These are phyloP conservation scores for Puccinia hordei DNA, from an alignment of 1,284 basidiomycete species.

Conservation along the genomic window DNA sequence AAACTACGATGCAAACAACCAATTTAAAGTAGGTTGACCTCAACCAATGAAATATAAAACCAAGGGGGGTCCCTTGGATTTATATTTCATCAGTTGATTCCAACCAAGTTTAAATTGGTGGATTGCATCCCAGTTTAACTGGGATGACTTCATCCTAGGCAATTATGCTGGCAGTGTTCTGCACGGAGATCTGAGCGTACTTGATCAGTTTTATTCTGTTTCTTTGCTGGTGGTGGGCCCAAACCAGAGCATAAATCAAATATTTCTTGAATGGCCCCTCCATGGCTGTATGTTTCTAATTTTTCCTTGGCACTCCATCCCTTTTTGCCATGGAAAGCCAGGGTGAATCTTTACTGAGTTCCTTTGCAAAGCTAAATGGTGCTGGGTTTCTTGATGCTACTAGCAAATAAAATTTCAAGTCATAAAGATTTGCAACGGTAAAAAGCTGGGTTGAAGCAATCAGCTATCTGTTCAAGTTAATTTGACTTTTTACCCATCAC, in stretches of 20 bases:
- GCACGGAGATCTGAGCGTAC: not conserved
- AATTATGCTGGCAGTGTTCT: too few species aligned
- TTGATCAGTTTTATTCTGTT: not conserved
- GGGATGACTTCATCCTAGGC: too few species aligned
- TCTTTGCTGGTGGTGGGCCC: not conserved
- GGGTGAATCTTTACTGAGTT: not conserved
- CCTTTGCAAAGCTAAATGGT: not conserved
- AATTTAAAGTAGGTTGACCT: too few species aligned
- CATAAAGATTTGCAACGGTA: constrained; percentile 1
- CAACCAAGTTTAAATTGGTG: not conserved
- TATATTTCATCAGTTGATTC: constrained; percentile 6
- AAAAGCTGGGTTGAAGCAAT: not conserved
- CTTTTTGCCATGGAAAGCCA: constrained; percentile 1
- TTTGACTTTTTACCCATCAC: not conserved
- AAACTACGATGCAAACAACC: too few species aligned
- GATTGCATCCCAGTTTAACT: too few species aligned
- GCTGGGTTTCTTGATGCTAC: not conserved
- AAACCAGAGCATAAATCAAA: not conserved
- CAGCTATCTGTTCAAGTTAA: not conserved
- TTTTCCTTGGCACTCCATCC: not conserved
- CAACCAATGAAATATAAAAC: not conserved
- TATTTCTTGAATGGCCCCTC: constrained; percentile 9
- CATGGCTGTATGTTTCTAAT: constrained; percentile 12
- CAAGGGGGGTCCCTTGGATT: too few species aligned
- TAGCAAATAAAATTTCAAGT: not conserved